These are phyloP conservation scores for Alternaria hordeiaustralica DNA, from an alignment of 2,329 filamentous ascomycete genomes.

Conservation along the genomic window DNA sequence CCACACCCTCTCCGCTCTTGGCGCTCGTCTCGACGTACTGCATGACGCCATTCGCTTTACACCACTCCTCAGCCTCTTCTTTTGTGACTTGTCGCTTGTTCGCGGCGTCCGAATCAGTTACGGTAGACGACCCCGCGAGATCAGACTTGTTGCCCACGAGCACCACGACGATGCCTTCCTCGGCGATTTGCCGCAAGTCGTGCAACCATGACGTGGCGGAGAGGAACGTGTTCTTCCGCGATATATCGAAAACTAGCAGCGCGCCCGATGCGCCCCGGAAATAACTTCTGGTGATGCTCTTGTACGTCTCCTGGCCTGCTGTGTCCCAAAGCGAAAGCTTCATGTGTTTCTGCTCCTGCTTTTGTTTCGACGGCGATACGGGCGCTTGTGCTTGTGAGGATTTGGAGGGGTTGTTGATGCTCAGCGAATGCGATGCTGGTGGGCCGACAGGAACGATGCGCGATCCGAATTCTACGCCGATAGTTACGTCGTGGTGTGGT, in stretches of 20 bases:
- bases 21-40: slow-evolving; percentile 96
- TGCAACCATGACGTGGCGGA: slow-evolving; percentile 93
- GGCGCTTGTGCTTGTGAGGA: slow-evolving; percentile 19
- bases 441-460: slow-evolving; percentile 90
- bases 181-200: slow-evolving; percentile 91
- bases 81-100: slow-evolving; percentile 80
- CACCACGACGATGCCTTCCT: slow-evolving; percentile 92
- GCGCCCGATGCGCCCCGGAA: slow-evolving; percentile 82
- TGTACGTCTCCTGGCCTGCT: slow-evolving; percentile 96
- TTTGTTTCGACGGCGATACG: slow-evolving; percentile 36
- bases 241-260: slow-evolving; percentile 94
- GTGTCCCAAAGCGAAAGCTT: slow-evolving; percentile 96
- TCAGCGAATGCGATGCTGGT: slow-evolving; percentile 69
- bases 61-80: slow-evolving; percentile 91
- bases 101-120: slow-evolving; percentile 46
- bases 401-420: slow-evolving; percentile 58
- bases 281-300: slow-evolving; percentile 92
- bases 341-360: slow-evolving; percentile 74
- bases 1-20: slow-evolving; percentile 93
- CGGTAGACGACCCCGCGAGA: slow-evolving; percentile 62
- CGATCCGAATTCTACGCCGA: slow-evolving; percentile 94
- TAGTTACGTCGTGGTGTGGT: slow-evolving; percentile 93
- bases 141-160: slow-evolving; percentile 96
- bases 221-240: slow-evolving; percentile 80
- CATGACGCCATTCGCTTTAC: slow-evolving; percentile 80